Base-by-base conservation (phyloP, 2,329 filamentous ascomycete species). In the Didymella arachidicola region DNA sequence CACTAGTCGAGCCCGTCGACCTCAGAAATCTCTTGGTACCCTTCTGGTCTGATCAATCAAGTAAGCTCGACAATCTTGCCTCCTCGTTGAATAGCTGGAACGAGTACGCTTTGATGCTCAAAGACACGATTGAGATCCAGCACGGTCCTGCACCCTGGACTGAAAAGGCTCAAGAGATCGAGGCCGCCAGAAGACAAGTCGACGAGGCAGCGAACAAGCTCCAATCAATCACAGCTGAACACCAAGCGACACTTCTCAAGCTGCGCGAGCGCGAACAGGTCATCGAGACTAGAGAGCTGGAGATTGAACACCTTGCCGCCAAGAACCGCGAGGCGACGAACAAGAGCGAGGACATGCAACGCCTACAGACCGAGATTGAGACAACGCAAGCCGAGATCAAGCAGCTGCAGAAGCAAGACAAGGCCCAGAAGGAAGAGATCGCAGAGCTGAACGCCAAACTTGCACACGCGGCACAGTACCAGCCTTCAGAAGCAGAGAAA, bases 251-350 rank as follows among this genome's bases (percentile, higher is more conserved):
- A 19, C 89, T 91, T 3, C 73, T 78, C 18, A 74, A 80, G 57
- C 74, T 84, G 38, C 91, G 93, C 73, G 88, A 89, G 34, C 86
- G 96, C 51, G 93, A 96, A 75, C 94, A 96, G 58, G 85, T 91
- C 25, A 86, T 89, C n/a, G 89, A 75, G 27, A 76, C 73, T 1
- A 75, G 75, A 48, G 68, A 74, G 22, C 66, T 97, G 66, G 93
- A 95, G 77, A 96, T 97, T 66, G 94, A 97, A 77, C 91, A 95
- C 39, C 87, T 98, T 36, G 91, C 96, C 76, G 91, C 91, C 29
- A 72, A 73, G 60, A 67, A 69, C 45, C 64, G 67, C 12, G 72
- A 76, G 51, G 69, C 68, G 25, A 47, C 65, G 11, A 61, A 61
- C 34, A 74, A 72, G 58, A 65, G 64, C 18, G 64, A 66, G 38